Evolutionary conservation across 106 monocot genomes (phyloP).

Genomic region (Dendrobium catenatum): DNA sequence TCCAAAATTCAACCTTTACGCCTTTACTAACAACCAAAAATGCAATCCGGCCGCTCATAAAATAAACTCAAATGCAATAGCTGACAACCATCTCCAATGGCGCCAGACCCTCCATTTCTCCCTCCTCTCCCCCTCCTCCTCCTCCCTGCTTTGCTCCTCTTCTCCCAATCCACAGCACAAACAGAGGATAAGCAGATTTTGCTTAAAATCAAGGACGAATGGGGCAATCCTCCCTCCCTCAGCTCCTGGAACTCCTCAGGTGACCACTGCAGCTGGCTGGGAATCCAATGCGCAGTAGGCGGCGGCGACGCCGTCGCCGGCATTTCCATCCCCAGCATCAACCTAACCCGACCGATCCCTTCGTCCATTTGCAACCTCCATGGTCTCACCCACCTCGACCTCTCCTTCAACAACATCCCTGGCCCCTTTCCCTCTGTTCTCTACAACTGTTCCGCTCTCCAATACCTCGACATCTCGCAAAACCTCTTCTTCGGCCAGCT

Average conservation of each 20-base stretch:
- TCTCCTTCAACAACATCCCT: conserved; percentile 37
- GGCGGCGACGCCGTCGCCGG: conserved; percentile 8
- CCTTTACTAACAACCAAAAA: not conserved
- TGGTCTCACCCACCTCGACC: conserved; percentile 41
- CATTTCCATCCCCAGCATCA: conserved; percentile 13
- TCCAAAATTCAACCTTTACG: too few species aligned
- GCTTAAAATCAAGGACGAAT: conserved; percentile 13
- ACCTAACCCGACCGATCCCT: conserved; percentile 21
- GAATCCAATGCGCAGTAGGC: conserved; percentile 11
- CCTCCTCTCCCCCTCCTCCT: not conserved
- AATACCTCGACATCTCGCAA: conserved; percentile 42
- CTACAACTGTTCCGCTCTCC: conserved; percentile 40
- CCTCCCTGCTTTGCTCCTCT: not conserved
- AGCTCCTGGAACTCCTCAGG: conserved; percentile 11
- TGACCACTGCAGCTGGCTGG: conserved; percentile 12
- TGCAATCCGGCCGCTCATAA: not conserved
- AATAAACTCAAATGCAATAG: not conserved
- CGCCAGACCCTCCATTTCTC: not conserved
- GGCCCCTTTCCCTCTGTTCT: conserved; percentile 32
- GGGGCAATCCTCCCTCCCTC: conserved; percentile 11
- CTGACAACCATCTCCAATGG: not conserved
- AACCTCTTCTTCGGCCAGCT: conserved; percentile 43
- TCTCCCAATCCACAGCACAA: not conserved
- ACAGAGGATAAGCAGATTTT: conserved; percentile 12
- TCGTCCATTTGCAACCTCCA: conserved; percentile 35